Evolutionary conservation across 2,329 filamentous ascomycete species (phyloP).

Genomic region (Phoma sp.): DNA sequence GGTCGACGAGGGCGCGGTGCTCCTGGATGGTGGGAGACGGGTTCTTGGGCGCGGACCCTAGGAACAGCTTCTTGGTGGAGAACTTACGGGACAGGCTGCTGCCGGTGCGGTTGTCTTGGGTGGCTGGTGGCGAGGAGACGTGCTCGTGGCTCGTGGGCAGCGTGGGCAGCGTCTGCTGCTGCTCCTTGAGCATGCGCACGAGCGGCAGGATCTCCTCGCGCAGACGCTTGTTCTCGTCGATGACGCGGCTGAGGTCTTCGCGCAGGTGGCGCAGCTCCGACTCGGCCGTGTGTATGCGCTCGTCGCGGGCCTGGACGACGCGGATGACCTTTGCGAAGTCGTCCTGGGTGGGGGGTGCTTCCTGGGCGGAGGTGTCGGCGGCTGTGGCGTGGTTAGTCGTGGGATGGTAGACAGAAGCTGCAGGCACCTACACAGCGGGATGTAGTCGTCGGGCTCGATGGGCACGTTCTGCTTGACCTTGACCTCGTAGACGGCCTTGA

Average conservation of each 20-base stretch:
- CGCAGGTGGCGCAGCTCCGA: conserved; percentile 79
- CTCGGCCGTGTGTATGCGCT: conserved; percentile 84
- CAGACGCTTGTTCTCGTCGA: conserved; percentile 86
- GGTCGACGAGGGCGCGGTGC: conserved; percentile 50
- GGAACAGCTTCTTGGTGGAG: conserved; percentile 60
- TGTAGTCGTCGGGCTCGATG: conserved; percentile 90
- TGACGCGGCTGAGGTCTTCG: conserved; percentile 55
- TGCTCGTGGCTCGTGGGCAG: conserved; percentile 59
- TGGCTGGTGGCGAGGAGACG: conserved; percentile 44
- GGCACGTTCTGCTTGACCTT: conserved; percentile 93
- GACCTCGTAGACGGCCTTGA: conserved; percentile 95
- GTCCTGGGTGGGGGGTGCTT: conserved; percentile 86
- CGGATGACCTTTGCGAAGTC: conserved; percentile 92
- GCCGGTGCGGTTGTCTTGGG: conserved; percentile 45
- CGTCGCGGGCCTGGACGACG: conserved; percentile 86
- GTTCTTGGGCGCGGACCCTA: conserved; percentile 57
- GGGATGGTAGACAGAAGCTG: not conserved
- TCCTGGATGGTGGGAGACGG: conserved; percentile 59
- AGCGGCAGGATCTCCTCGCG: conserved; percentile 92
- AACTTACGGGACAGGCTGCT: conserved; percentile 60
- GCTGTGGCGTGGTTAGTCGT: conserved; percentile 60
- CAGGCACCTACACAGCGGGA: conserved; percentile 77
- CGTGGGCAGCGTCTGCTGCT: conserved; percentile 80
- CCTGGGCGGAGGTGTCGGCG: conserved; percentile 84
- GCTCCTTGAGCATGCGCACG: conserved; percentile 88